phyloP scores from a whole-genome alignment of 2,329 filamentous ascomycete genomes.

The Domatiomyces globalis region DNA sequence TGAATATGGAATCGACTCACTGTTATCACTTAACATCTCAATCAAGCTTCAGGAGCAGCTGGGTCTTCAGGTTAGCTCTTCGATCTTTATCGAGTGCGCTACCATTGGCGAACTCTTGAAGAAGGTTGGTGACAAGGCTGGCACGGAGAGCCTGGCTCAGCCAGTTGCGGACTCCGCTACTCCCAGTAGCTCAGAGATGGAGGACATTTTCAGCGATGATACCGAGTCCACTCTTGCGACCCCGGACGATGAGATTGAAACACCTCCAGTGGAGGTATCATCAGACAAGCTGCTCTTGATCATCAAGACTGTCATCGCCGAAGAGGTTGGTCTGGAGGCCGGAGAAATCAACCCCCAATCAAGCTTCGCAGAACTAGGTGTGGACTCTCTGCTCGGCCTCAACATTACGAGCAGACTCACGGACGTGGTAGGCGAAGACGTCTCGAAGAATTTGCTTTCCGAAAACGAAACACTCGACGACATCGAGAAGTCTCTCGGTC shows the following conservation, averaged over 20 bases:
- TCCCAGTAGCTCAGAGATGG: slow-evolving; percentile 19
- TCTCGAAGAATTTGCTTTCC: slow-evolving; percentile 41
- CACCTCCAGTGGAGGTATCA: no score
- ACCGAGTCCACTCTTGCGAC: slow-evolving; percentile 1
- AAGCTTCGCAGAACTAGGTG: slow-evolving; percentile 45
- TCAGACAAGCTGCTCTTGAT: background rate
- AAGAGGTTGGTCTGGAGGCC: slow-evolving; percentile 41
- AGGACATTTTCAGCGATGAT: slow-evolving; percentile 15
- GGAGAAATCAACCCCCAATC: slow-evolving; percentile 44
- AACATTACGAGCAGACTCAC: slow-evolving; percentile 46
- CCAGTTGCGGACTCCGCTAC: slow-evolving; percentile 12
- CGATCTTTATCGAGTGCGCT: slow-evolving; percentile 18
- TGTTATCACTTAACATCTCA: slow-evolving; percentile 23
- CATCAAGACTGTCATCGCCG: slow-evolving; percentile 21
- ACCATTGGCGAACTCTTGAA: slow-evolving; percentile 2
- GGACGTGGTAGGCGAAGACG: slow-evolving; percentile 44
- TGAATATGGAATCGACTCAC: slow-evolving; percentile 24
- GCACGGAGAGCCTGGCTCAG: background rate
- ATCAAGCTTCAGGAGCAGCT: slow-evolving; percentile 1
- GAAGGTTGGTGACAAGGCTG: background rate
- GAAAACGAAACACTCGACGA: slow-evolving; percentile 40
- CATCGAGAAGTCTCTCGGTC: slow-evolving; percentile 22
- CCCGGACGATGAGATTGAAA: background rate
- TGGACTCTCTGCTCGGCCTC: slow-evolving; percentile 45
- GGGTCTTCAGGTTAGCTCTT: slow-evolving; percentile 1